Base-by-base conservation (phyloP, 2,329 filamentous ascomycete species). In the Didymella pinodella region DNA sequence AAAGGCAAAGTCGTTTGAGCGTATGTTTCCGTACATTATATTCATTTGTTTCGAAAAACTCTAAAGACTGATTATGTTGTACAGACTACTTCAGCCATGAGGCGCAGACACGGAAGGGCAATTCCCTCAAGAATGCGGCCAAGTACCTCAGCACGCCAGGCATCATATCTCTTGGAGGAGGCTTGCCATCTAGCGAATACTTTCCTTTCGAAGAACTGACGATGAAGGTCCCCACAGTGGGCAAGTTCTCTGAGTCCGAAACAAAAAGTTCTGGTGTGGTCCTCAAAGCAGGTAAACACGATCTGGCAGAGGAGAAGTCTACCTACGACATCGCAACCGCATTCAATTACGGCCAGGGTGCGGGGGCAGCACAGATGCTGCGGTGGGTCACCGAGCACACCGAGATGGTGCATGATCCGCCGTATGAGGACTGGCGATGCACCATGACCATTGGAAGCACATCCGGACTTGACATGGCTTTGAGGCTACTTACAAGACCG, bases 311-410 rank as follows among this genome's bases (percentile, higher is more conserved):
- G 48, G 86, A 85, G 20, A 87, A 83, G 61, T 84, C 84, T 41
- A 77, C 82, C 26, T 88, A 77, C 80, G 95, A 99, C 79, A 86
- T 99, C 50, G 87, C 91, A 45, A 92, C 96, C 62, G 90, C 90
- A 1, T 88, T 97, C 75, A 98, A 99, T 80, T 99, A 99, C 76
- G 92, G 91, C 32, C 93, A 97, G 79, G 89, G 93, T 8, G 88
- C 88, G 18, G 95, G 95, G 18, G 87, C 92, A 11, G 90, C 92
- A 3, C 95, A 97, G 79, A 83, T 99, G 76, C 81, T 97, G 63
- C 88, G 95, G 60, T 98, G 91, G 80, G 84, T 98, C 49, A 96
- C 93, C 0, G 95, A 99, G 81, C 95, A 98, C 79, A 96, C 93
- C 0, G 94, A 99, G 80, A 87, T 98, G 55, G 88, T 97, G 16